phyloP scores from a whole-genome alignment of 495 filamentous ascomycete species.

The Penicillium pancosmium region DNA sequence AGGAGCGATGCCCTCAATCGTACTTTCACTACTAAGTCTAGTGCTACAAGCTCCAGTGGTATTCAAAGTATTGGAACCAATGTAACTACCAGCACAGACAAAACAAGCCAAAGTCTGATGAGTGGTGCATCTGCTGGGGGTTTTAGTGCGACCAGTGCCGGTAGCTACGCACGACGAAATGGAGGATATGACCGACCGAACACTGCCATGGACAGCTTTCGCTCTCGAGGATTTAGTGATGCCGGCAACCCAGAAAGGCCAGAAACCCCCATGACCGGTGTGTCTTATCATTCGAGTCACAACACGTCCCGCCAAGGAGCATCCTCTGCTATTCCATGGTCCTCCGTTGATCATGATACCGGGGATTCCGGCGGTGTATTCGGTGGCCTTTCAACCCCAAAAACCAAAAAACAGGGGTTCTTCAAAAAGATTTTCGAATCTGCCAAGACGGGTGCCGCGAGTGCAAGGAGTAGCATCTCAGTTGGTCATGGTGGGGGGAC shows the following conservation, averaged over 20 bases:
- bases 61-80: slow-evolving; percentile 73
- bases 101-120: slow-evolving; percentile 86
- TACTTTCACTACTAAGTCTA: slow-evolving; percentile 86
- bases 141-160: slow-evolving; percentile 93
- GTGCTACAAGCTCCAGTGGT: slow-evolving; percentile 69
- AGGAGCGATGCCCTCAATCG: slow-evolving; percentile 68
- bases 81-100: slow-evolving; percentile 69
- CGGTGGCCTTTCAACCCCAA: slow-evolving; percentile 83
- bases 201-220: slow-evolving; percentile 53
- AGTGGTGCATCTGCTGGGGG: slow-evolving; percentile 87
- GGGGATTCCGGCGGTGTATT: slow-evolving; percentile 59
- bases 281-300: slow-evolving; percentile 85
- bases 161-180: slow-evolving; percentile 76
- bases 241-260: slow-evolving; percentile 52
- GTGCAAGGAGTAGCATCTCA: slow-evolving; percentile 81
- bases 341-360: slow-evolving; percentile 32
- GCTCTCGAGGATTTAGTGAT: slow-evolving; percentile 49
- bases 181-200: slow-evolving; percentile 49
- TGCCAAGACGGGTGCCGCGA: slow-evolving; percentile 91
- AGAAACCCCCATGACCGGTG: slow-evolving; percentile 72
- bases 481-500: slow-evolving; percentile 57
- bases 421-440: slow-evolving; percentile 96
- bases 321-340: slow-evolving; percentile 53
- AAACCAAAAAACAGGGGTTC: slow-evolving; percentile 89
- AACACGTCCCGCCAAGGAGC: slow-evolving; percentile 61